phyloP scores from a whole-genome alignment of 345 rosid genomes.

The Pelargonium nanum region DNA sequence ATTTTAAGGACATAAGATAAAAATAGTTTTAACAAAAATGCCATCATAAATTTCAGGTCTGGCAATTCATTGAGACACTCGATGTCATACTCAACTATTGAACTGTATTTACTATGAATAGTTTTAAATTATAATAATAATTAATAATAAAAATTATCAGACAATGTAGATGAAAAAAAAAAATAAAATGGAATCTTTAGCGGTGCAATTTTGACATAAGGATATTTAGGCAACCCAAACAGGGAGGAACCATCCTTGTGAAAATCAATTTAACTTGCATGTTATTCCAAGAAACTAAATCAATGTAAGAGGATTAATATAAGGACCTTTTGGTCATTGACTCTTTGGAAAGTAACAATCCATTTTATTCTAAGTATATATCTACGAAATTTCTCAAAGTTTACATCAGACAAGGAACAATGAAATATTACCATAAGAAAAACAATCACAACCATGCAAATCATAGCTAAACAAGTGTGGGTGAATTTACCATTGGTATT shows the following conservation, averaged over 20 bases:
- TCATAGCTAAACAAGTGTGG: background rate
- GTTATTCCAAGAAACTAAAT: background rate
- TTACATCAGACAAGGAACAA: background rate
- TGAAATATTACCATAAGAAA: background rate
- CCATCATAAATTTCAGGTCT: background rate
- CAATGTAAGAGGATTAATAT: no score
- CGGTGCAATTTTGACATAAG: background rate
- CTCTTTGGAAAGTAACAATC: background rate
- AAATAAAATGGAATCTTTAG: no score
- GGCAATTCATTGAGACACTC: background rate
- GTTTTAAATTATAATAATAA: no score
- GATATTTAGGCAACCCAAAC: background rate
- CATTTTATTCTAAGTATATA: no score
- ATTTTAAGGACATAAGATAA: no score
- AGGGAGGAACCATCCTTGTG: no score
- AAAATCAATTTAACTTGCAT: background rate
- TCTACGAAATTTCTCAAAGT: background rate
- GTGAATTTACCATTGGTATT: constrained; percentile 74
- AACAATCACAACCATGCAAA: background rate
- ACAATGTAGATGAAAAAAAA: no score
- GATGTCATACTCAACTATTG: no score
- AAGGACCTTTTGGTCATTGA: background rate
- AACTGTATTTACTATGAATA: no score
- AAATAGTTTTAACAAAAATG: background rate
- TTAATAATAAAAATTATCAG: no score